Evolutionary conservation across 345 rosid genomes (phyloP).

Genomic region (Trapa incisa): DNA sequence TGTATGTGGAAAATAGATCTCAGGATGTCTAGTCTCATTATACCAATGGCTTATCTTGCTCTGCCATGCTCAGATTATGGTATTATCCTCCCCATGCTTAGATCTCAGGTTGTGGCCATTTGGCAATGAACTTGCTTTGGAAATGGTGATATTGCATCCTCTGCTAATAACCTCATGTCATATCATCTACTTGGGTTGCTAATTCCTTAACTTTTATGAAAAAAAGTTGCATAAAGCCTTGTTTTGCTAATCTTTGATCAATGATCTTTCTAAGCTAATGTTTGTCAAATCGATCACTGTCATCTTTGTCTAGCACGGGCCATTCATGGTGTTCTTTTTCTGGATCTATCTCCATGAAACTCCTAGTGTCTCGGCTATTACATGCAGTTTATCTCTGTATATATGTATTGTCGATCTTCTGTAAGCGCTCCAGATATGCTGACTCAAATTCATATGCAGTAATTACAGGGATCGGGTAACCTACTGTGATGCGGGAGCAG

Average conservation of each 20-base stretch:
- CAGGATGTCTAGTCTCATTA: neutral
- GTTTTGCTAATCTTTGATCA: neutral
- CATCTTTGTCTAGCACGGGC: neutral
- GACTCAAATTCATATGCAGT: conserved; percentile 25
- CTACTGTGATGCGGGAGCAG: conserved; percentile 78
- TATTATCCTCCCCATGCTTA: neutral
- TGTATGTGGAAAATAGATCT: neutral
- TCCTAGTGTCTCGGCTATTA: neutral
- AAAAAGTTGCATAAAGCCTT: neutral
- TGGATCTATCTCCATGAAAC: neutral
- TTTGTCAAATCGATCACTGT: neutral
- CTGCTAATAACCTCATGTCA: no score
- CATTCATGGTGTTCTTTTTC: neutral
- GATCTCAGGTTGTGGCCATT: no score
- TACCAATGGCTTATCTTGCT: neutral
- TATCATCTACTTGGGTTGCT: no score
- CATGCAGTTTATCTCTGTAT: neutral
- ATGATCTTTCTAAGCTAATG: neutral
- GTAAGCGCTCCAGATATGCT: neutral
- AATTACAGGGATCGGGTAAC: conserved; percentile 49
- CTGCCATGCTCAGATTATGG: neutral
- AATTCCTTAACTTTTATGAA: no score
- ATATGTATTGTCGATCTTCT: neutral
- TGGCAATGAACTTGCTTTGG: no score
- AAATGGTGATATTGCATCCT: no score